Conservation (phyloP, 176 grass and related monocot genomes). For the Bolboschoenus planiculmis region DNA sequence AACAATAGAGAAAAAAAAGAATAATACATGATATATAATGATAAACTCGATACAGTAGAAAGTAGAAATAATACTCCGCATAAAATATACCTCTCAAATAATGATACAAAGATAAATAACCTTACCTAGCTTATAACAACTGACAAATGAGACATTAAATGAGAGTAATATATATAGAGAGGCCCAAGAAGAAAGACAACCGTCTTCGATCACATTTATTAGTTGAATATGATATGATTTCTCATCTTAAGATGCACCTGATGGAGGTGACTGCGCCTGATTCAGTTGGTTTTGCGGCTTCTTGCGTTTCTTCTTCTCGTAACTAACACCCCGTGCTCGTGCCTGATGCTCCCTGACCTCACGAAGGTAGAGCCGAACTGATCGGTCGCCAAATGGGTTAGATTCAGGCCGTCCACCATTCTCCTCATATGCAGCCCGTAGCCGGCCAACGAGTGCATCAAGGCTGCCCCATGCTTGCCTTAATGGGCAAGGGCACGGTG, state of each 20-base stretch:
- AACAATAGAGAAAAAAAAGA: background rate
- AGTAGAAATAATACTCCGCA: background rate
- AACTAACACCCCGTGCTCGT: constrained; percentile 75
- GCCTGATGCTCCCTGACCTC: constrained; percentile 92
- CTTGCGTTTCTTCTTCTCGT: constrained; percentile 99
- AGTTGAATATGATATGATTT: constrained; percentile 11
- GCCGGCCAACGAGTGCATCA: constrained; percentile 79
- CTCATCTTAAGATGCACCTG: constrained; percentile 25
- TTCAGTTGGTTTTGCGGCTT: constrained; percentile 42
- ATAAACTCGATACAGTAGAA: background rate
- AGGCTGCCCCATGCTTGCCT: constrained; percentile 93
- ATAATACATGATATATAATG: constrained; percentile 3
- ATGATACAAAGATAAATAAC: background rate
- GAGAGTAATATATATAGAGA: constrained; percentile 12
- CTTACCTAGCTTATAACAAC: background rate
- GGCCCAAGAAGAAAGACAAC: constrained; percentile 5
- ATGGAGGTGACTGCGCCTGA: constrained; percentile 10
- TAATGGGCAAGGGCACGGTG: constrained; percentile 80
- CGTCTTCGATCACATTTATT: constrained; percentile 22
- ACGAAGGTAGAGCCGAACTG: constrained; percentile 85
- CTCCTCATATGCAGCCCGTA: constrained; percentile 87
- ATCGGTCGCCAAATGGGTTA: constrained; percentile 76
- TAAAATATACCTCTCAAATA: constrained; percentile 21
- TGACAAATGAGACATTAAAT: constrained; percentile 21
- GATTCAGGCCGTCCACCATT: constrained; percentile 76